Evolutionary conservation across 371 early-diverging fungal genomes (phyloP).

Genomic region (Haplosporangium sp.): DNA sequence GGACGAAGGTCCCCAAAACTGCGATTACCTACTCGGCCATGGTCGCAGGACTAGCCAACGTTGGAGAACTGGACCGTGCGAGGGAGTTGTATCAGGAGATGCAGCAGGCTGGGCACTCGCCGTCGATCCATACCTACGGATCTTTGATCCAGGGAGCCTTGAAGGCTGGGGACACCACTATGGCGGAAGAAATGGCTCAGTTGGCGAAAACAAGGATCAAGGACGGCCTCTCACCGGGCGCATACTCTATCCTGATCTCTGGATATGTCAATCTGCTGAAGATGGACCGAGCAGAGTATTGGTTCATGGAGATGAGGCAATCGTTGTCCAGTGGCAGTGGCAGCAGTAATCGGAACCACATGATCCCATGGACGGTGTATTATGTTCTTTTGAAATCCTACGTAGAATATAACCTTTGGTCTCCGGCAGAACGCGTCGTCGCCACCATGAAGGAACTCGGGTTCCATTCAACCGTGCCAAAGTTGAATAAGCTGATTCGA

Average conservation of each 20-base stretch:
- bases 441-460: conserved; percentile 18
- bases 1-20: conserved; percentile 11
- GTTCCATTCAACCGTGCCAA: conserved; percentile 21
- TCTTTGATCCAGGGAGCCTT: conserved; percentile 50
- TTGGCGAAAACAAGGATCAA: conserved; percentile 16
- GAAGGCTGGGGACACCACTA: conserved; percentile 6
- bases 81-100: conserved; percentile 24
- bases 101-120: conserved; percentile 18
- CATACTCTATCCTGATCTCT: conserved; percentile 45
- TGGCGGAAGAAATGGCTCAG: conserved; percentile 44
- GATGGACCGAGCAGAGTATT: conserved; percentile 35
- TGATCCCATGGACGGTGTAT: conserved; percentile 24
- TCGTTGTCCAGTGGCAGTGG: not conserved
- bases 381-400: conserved; percentile 30
- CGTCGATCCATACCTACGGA: conserved; percentile 41
- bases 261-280: conserved; percentile 29
- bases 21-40: conserved; percentile 37
- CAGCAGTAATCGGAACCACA: not conserved
- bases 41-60: conserved; percentile 38
- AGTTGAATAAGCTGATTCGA: conserved; percentile 18
- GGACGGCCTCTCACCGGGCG: conserved; percentile 29
- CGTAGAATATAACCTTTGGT: conserved; percentile 30
- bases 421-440: conserved; percentile 20
- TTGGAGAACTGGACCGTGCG: conserved; percentile 15
- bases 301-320: conserved; percentile 19